Base-by-base conservation (phyloP, 768 basidiomycete genomes). In the Pleurotus citrinopileatus region DNA sequence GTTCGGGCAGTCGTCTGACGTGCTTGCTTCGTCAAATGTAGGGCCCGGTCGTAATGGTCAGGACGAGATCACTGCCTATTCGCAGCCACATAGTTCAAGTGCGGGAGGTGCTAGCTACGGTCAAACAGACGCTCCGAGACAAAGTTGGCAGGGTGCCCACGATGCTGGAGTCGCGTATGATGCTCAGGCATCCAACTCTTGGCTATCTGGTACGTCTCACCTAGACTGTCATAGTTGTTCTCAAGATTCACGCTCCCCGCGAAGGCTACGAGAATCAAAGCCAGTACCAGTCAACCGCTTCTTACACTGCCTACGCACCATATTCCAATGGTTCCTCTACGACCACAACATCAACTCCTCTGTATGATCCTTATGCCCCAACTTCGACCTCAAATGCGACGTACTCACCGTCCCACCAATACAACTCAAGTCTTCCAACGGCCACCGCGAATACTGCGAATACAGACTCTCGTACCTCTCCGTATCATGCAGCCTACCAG, bases 321-420 rank as follows among this genome's bases (percentile, higher is more conserved):
- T 19, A 58, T 15, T 52, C 53, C 34, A 57, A 54, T 40, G 38
- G 13, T 32, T 32, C 29, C 6, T 6, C 29, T 32, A 13, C 38
- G 19, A 13, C 53, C 45, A 58, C 34, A 46, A 54, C 52, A 40
- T 20, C 46, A 55, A 57, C 55, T 47, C 43, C 34, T 27, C 15
- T 57, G 32, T 67, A 73, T 54, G 70, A 73, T 55, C 66, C 72
- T 48, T 78, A 76, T 60, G 71, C 66, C 23, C 67, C 72, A 19
- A 7, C 38, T 40, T n/a, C 38, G 17, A 19, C 38, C 17, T 19
- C 10, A 7, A 45, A 63, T 8, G 43, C 67, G 3, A 57, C 50
- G 19, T 61, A 62, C 52, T 45, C 57, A 20, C 61, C 67, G n/a
- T 54, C 61, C 48, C 57, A n/a, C 19, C 61, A 64, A 1, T 70